A percentile compares a stretch with the other conserved stretches of the same genome.
Conservation (phyloP, 441 rosid species). For the Omphalea diandra region DNA sequence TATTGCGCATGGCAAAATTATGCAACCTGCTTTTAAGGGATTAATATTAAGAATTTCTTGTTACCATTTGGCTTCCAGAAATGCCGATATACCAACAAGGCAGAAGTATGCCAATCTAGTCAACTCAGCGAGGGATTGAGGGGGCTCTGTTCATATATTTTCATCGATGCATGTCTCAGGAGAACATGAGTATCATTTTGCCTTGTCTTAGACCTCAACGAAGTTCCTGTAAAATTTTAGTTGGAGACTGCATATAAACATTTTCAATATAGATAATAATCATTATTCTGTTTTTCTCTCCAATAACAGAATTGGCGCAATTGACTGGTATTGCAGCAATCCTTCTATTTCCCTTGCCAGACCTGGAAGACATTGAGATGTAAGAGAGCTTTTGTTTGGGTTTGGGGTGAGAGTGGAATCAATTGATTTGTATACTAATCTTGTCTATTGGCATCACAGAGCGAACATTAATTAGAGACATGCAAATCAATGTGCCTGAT, state of each 20-base stretch:
- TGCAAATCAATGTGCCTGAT: too few relatives aligned
- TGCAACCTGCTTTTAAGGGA: neutral
- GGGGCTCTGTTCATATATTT: constrained; percentile 78
- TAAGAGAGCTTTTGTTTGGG: constrained; percentile 24
- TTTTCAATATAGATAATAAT: neutral
- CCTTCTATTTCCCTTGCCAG: constrained; percentile 92
- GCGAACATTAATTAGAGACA: too few relatives aligned
- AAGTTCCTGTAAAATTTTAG: neutral
- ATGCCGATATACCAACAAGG: constrained; percentile 66
- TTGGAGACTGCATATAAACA: neutral
- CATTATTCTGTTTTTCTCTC: neutral
- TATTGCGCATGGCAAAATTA: neutral
- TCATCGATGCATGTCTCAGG: constrained; percentile 97
- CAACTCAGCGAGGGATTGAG: constrained; percentile 68
- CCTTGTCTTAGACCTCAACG: neutral
- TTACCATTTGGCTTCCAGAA: constrained; percentile 46
- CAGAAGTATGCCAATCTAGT: constrained; percentile 69
- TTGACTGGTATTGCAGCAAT: constrained; percentile 90
- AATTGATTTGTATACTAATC: neutral
- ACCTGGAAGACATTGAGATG: constrained; percentile 95
- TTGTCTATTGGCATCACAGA: neutral
- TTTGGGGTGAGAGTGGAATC: neutral
- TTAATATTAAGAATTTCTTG: neutral
- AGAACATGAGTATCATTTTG: constrained; percentile 61
- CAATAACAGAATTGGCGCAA: constrained; percentile 66